Percentiles rank a stretch among this genome's conserved stretches.
Evolutionary conservation across 768 basidiomycete genomes (phyloP).

Genomic region (Phanerochaete carnosa): DNA sequence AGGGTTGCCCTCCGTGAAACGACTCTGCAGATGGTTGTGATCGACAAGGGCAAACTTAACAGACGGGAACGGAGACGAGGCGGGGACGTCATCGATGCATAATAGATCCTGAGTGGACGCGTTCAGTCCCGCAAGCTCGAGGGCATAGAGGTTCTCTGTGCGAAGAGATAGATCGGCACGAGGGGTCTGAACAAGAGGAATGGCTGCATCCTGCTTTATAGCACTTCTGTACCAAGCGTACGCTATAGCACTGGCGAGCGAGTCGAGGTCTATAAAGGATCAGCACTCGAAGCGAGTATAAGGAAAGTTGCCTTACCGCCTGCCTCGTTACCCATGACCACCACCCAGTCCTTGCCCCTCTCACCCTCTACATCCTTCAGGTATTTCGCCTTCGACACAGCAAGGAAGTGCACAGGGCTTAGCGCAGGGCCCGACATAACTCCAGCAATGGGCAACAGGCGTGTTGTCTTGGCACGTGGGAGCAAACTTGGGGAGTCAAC

Average conservation of each 20-base stretch:
- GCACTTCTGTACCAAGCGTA: slow-evolving; percentile 74
- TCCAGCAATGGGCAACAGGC: neutral
- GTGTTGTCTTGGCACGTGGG: neutral
- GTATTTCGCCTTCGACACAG: slow-evolving; percentile 49
- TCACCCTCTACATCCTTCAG: slow-evolving; percentile 48
- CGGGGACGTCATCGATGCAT: slow-evolving; percentile 63
- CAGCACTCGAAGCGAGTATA: neutral
- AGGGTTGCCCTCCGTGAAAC: slow-evolving; percentile 39
- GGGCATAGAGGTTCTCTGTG: slow-evolving; percentile 81
- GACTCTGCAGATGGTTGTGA: slow-evolving; percentile 68
- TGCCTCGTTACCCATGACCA: slow-evolving; percentile 95
- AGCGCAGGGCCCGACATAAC: neutral
- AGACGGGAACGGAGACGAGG: slow-evolving; percentile 44
- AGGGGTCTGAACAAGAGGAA: slow-evolving; percentile 73
- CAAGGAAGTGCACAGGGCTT: slow-evolving; percentile 12
- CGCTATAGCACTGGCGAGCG: slow-evolving; percentile 79
- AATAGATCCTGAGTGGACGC: slow-evolving; percentile 55
- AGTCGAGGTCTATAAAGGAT: slow-evolving; percentile 73
- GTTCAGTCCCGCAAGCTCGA: slow-evolving; percentile 55
- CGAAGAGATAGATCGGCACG: slow-evolving; percentile 73
- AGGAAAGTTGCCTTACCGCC: slow-evolving; percentile 57
- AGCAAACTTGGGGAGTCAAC: neutral
- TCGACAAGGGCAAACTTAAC: slow-evolving; percentile 81
- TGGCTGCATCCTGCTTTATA: slow-evolving; percentile 45
- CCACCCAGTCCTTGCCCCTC: slow-evolving; percentile 64